Evolutionary conservation across 2,329 filamentous ascomycete genomes (phyloP).

Genomic region (Epichloe gansuensis): DNA sequence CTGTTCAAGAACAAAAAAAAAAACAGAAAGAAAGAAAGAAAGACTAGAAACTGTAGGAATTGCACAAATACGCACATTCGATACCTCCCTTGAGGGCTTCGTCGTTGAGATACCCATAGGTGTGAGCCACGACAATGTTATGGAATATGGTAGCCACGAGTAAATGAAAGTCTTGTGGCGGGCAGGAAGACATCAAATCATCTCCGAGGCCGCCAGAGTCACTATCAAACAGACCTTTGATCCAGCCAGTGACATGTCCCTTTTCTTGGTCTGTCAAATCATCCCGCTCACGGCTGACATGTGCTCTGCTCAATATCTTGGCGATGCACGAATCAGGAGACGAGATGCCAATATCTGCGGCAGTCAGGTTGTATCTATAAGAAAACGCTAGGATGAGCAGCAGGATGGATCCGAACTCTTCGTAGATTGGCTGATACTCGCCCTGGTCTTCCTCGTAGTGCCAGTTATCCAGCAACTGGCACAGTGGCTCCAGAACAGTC

Average conservation of each 20-base stretch:
- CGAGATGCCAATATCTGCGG: slow-evolving; percentile 50
- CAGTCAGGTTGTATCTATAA: slow-evolving; percentile 59
- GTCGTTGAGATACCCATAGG: slow-evolving; percentile 51
- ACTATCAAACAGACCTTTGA: slow-evolving; percentile 63
- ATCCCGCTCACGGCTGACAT: slow-evolving; percentile 42
- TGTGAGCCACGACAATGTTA: slow-evolving; percentile 60
- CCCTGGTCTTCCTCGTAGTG: slow-evolving; percentile 71
- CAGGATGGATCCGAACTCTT: slow-evolving; percentile 70
- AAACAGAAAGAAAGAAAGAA: not conserved
- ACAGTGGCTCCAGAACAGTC: slow-evolving; percentile 61
- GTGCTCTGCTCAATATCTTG: slow-evolving; percentile 49
- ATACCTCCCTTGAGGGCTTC: slow-evolving; percentile 63
- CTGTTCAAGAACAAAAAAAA: not conserved
- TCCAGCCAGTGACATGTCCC: slow-evolving; percentile 59
- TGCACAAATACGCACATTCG: slow-evolving; percentile 46
- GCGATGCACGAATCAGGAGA: slow-evolving; percentile 54
- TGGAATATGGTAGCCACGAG: slow-evolving; percentile 67
- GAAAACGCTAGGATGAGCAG: slow-evolving; percentile 62
- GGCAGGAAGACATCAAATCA: slow-evolving; percentile 70
- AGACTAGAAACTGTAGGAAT: not conserved
- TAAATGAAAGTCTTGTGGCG: slow-evolving; percentile 71
- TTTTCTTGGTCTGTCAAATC: slow-evolving; percentile 54
- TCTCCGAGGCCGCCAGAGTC: slow-evolving; percentile 64
- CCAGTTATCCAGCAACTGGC: slow-evolving; percentile 67
- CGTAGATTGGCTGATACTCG: slow-evolving; percentile 76